phyloP scores from a whole-genome alignment of 768 basidiomycete genomes.

The Pleurotus tuber-regium region DNA sequence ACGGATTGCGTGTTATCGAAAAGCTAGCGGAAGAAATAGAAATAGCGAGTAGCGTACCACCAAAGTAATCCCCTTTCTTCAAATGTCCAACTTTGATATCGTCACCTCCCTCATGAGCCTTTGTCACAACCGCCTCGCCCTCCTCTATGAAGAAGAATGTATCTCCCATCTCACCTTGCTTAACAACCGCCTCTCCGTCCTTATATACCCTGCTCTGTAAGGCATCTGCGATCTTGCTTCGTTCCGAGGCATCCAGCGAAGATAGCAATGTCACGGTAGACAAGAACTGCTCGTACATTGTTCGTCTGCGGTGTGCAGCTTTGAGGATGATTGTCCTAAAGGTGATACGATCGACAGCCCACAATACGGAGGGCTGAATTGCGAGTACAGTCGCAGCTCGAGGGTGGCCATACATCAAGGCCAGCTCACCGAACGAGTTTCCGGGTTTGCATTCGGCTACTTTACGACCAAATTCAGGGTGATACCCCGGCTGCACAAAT shows the following conservation, averaged over 20 bases:
- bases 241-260: slow-evolving; percentile 81
- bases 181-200: slow-evolving; percentile 86
- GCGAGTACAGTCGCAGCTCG: slow-evolving; percentile 93
- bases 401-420: slow-evolving; percentile 97
- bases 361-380: slow-evolving; percentile 77
- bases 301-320: slow-evolving; percentile 83
- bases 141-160: slow-evolving; percentile 98
- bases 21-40: background rate
- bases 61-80: slow-evolving; percentile 95
- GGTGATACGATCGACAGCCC: slow-evolving; percentile 96
- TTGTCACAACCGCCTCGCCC: slow-evolving; percentile 86
- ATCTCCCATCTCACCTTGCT: slow-evolving; percentile 92
- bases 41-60: no score
- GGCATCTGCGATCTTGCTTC: slow-evolving; percentile 97
- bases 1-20: slow-evolving; percentile 13
- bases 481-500: slow-evolving; percentile 61
- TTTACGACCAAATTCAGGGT: slow-evolving; percentile 72
- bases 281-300: slow-evolving; percentile 96
- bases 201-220: slow-evolving; percentile 79
- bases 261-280: slow-evolving; percentile 86
- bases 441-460: slow-evolving; percentile 86
- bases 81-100: slow-evolving; percentile 75
- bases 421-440: slow-evolving; percentile 91
- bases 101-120: slow-evolving; percentile 58
- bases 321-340: slow-evolving; percentile 98